Evolutionary conservation across 495 filamentous ascomycete genomes (phyloP).

Genomic region (Penicillium canariense): DNA sequence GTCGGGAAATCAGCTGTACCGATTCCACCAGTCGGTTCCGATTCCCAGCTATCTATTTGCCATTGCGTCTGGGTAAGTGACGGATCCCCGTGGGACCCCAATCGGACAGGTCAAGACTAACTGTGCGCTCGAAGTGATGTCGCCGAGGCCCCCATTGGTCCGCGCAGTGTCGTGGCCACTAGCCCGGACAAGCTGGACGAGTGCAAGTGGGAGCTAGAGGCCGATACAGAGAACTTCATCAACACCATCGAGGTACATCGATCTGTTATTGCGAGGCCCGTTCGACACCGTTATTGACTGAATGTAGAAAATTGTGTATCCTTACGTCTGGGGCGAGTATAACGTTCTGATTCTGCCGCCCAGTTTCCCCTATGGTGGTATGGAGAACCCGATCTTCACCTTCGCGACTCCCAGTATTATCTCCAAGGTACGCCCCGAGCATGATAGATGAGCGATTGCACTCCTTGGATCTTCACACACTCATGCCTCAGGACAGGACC

Average conservation of each 20-base stretch:
- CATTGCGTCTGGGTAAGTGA: slow-evolving; percentile 72
- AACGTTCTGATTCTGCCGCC: slow-evolving; percentile 89
- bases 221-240: slow-evolving; percentile 87
- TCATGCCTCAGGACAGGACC: slow-evolving; percentile 49
- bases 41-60: slow-evolving; percentile 95
- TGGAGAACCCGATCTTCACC: slow-evolving; percentile 95
- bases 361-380: slow-evolving; percentile 85
- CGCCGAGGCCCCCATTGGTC: slow-evolving; percentile 76
- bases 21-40: slow-evolving; percentile 82
- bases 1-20: slow-evolving; percentile 59
- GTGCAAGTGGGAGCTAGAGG: slow-evolving; percentile 87
- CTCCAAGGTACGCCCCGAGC: slow-evolving; percentile 51
- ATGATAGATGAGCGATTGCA: not conserved
- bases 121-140: too few species aligned
- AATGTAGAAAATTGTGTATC: slow-evolving; percentile 67
- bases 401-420: slow-evolving; percentile 93
- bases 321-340: slow-evolving; percentile 91
- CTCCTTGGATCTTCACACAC: not conserved
- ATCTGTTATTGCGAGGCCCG: not conserved
- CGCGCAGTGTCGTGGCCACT: slow-evolving; percentile 76
- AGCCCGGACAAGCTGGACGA: slow-evolving; percentile 80
- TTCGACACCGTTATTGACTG: slow-evolving; percentile 4
- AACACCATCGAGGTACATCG: slow-evolving; percentile 67
- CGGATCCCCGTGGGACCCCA: too few species aligned
- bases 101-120: too few species aligned